Evolutionary conservation across 352 stramenopile genomes (phyloP), one percentile per base, ranked within the genome.

Genomic region (Phytophthora podocarpi): DNA sequence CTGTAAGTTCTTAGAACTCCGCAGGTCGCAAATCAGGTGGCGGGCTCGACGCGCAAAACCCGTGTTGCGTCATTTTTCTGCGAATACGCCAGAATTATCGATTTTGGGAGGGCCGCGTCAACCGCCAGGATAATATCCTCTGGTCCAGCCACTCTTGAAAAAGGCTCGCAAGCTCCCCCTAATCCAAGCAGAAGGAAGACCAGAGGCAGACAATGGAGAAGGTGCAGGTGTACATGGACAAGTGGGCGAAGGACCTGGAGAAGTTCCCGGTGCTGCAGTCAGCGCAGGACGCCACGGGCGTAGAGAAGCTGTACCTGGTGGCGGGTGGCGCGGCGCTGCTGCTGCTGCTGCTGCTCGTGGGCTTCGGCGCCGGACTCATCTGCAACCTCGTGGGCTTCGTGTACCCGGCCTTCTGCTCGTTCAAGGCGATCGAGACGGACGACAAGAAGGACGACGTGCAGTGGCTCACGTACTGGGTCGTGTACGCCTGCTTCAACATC

Each of bases 391-490:
- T 93, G 37, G 82, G 82, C 67, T 95, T 95, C 62, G 70, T 83
- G 27, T 96, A 95, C 70, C 85, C 87, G 7, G 83, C 85, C 16
- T 95, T 80, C 61, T 79, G 76, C 47, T 95, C 88, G 46, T 95
- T 96, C 78, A 91, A 91, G 71, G 87, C 86, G 34, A 82, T 95
- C n/a, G 81, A 93, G 67, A 67, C 85, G 20, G 71, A 85, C 0
- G 64, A 69, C 59, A 93, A 89, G 72, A 89, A 89, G 69, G 82
- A 92, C 43, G 85, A 96, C 56, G 78, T 93, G 30, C 88, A 95
- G 70, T 95, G 90, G 90, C 87, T 99, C 40, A 98, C 97, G 21
- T 99, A 99, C 79, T 99, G 97, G 97, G 91, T 99, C 68, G 91
- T 99, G 21, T 99, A 98, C 78, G 90, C 93, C 11, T 98, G 97